Conservation (phyloP, 1,284 basidiomycete genomes). For the Cystobasidiaceae sp. region DNA sequence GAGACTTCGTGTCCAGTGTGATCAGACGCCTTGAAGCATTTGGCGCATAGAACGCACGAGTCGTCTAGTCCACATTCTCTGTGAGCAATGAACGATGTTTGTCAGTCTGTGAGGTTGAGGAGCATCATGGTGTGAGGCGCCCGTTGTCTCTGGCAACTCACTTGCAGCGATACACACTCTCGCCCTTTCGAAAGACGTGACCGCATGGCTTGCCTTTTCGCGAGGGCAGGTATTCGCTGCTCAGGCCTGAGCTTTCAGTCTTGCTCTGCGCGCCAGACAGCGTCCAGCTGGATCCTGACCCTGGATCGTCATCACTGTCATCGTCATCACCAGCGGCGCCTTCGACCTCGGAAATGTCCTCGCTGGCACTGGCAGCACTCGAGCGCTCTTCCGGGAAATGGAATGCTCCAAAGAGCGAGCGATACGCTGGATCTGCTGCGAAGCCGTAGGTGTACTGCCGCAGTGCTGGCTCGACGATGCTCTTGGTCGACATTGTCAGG, state of each 20-base stretch:
- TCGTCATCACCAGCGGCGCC: conserved; percentile 10
- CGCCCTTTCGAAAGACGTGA: conserved; percentile 43
- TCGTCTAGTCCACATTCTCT: conserved; percentile 86
- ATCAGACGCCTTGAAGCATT: conserved; percentile 77
- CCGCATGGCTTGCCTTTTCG: conserved; percentile 37
- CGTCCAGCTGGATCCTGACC: too few relatives aligned
- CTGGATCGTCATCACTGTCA: conserved; percentile 3
- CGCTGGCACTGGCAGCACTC: not conserved
- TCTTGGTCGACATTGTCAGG: conserved; percentile 4
- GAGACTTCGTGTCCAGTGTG: conserved; percentile 79
- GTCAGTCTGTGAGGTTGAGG: not conserved
- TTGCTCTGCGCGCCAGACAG: conserved; percentile 15
- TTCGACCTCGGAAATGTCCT: not conserved
- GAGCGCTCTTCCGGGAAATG: not conserved
- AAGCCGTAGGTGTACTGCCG: conserved; percentile 20
- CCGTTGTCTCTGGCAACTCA: too few relatives aligned
- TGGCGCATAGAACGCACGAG: conserved; percentile 77
- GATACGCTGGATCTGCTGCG: conserved; percentile 9
- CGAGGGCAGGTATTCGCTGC: conserved; percentile 15
- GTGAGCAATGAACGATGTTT: conserved; percentile 15
- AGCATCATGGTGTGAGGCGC: too few relatives aligned
- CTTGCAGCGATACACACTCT: conserved; percentile 43
- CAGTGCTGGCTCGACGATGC: conserved; percentile 6
- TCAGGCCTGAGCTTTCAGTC: conserved; percentile 4
- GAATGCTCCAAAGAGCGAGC: conserved; percentile 11